phyloP scores from a whole-genome alignment of 106 monocot genomes.

The Phalaenopsis aphrodite region DNA sequence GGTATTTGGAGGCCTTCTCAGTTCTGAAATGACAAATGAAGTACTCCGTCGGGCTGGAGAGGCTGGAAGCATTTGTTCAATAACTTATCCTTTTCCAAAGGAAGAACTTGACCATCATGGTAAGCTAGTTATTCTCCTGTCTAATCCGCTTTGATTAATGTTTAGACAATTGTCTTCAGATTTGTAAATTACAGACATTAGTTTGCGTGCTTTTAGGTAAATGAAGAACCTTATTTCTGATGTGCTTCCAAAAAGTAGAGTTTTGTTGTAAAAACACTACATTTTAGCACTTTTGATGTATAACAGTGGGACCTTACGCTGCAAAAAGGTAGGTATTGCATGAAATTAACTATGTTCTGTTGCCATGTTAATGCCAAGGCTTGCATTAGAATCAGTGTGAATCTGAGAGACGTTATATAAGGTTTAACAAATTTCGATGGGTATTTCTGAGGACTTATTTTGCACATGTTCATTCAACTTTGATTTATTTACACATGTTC shows the following conservation, averaged over 20 bases:
- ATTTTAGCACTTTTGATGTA: neutral
- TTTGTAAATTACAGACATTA: neutral
- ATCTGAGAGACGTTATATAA: too few relatives aligned
- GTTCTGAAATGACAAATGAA: conserved; percentile 73
- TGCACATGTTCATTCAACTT: too few relatives aligned
- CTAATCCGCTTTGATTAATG: neutral
- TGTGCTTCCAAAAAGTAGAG: neutral
- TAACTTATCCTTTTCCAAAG: conserved; percentile 67
- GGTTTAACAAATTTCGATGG: too few relatives aligned
- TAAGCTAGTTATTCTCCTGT: conserved; percentile 21
- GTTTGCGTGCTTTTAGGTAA: neutral
- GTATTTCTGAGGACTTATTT: too few relatives aligned
- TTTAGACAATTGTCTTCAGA: neutral
- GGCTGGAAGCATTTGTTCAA: conserved; percentile 56
- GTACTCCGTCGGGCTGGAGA: conserved; percentile 60
- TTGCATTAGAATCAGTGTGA: too few relatives aligned
- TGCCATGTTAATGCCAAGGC: too few relatives aligned
- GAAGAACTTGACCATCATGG: conserved; percentile 82
- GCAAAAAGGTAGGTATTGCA: neutral
- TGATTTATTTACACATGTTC: too few relatives aligned
- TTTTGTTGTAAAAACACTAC: neutral
- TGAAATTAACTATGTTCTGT: too few relatives aligned
- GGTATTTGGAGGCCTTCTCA: conserved; percentile 65
- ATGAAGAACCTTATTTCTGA: neutral
- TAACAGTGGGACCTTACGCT: neutral